Evolutionary conservation across 768 basidiomycete species (phyloP), one percentile per base, ranked within the genome.

Genomic region (Tulasnella sp.): DNA sequence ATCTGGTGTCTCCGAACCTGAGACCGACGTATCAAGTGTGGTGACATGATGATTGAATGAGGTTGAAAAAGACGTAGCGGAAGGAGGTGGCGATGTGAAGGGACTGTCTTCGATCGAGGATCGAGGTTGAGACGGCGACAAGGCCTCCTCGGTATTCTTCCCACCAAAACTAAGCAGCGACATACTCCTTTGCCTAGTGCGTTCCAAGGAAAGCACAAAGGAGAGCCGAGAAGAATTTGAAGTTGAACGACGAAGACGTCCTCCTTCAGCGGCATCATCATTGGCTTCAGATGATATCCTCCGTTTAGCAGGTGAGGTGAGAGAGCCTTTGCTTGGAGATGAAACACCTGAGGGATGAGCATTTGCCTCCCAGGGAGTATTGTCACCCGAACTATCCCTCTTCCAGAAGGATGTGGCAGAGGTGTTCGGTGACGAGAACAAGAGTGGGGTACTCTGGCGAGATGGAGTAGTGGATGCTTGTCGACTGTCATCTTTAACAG

Each of bases 341-440:
- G 25, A 27, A 28, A 20, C 27, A 27, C 16, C 32, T 44, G 25
- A 28, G 28, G 25, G 42, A 44, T 3, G 42, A 44, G 42, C 28
- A 44, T 28, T n/a, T n/a, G n/a, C n/a, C n/a, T n/a, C n/a, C n/a
- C n/a, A n/a, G n/a, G n/a, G n/a, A n/a, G n/a, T n/a, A n/a, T n/a
- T n/a, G n/a, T n/a, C n/a, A n/a, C n/a, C n/a, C n/a, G n/a, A n/a
- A n/a, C n/a, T n/a, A n/a, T n/a, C n/a, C n/a, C n/a, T n/a, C n/a
- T 44, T 44, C 42, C 27, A 44, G 20, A 31, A n/a, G 19, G 42
- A 44, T 1, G 42, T 44, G 19, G 32, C 13, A 8, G 42, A 44
- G 7, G 42, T 28, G 42, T 44, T 44, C 24, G 42, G 32, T 4
- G 42, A 44, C 15, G 42, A 31, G 42, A 44, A 44, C 27, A 44